Base-by-base conservation (phyloP, 768 basidiomycete genomes). In the Boletus reticuloceps region DNA sequence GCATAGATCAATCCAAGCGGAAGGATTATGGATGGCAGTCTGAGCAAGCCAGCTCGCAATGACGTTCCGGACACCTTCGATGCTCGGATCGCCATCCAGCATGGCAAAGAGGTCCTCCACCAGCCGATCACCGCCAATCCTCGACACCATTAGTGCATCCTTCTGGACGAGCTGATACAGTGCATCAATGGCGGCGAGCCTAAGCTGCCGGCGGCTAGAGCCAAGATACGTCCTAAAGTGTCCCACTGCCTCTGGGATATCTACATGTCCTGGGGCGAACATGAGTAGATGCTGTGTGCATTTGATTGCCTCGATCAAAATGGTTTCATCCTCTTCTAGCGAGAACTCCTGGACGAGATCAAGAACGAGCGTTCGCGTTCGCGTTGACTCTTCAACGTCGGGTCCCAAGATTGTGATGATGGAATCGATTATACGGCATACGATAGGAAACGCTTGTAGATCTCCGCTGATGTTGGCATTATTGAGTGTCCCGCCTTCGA, bases 1-100 rank as follows among this genome's bases (percentile, higher is more conserved):
- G 64, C 96, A 98, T 2, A 98, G 79, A 66, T 95, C 94, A 53
- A 99, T 97, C 97, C 97, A 99, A 1, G 95, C 97, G 0, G 90
- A 94, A 0, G 97, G 96, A 58, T 94, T 91, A 53, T 91, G 83
- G 19, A 91, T 79, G 1, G 93, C 95, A 0, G 97, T 98, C 70
- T 99, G 97, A 58, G 89, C 84, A 8, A 98, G 77, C 97, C 97
- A 99, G 59, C 89, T 92, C 13, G 83, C 77, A 62, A 98, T 98
- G 54, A 98, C 94, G 58, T 92, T 89, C 31, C 91, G 80, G 22
- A 98, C 94, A 5, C 97, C 97, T 59, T 96, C 89, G 16, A 98
- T 89, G 4, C 88, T 90, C 0, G 94, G 88, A 66, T 97, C 94
- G 61, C 94, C 94, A 65, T 99, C 96, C 41, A 99, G 75, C 83